These are phyloP conservation scores for Russula compacta DNA, from an alignment of 768 basidiomycete genomes.

Conservation along the genomic window DNA sequence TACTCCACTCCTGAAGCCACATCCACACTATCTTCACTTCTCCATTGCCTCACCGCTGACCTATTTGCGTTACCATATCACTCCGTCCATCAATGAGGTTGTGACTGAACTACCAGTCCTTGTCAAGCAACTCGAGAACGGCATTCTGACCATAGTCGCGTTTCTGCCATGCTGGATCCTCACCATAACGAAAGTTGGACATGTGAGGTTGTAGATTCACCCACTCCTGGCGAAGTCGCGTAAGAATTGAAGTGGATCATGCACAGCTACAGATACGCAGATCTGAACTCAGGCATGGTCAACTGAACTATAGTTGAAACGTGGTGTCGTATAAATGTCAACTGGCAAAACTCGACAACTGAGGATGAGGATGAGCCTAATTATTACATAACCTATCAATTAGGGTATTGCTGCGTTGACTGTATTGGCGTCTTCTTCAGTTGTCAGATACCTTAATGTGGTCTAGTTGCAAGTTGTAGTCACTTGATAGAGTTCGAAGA, in stretches of 20 bases:
- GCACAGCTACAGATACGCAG: slow-evolving; percentile 4
- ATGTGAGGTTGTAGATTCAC: slow-evolving; percentile 78
- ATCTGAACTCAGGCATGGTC: slow-evolving; percentile 6
- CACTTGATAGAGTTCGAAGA: no score
- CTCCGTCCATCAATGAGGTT: slow-evolving; percentile 85
- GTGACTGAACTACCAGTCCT: slow-evolving; percentile 86
- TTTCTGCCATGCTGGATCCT: slow-evolving; percentile 75
- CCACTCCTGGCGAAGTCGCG: slow-evolving; percentile 39
- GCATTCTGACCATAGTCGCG: slow-evolving; percentile 62
- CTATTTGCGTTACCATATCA: slow-evolving; percentile 71
- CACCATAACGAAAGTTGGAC: slow-evolving; percentile 68
- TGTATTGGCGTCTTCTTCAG: no score
- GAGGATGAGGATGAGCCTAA: no score
- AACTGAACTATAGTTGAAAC: neutral
- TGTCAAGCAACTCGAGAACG: slow-evolving; percentile 75
- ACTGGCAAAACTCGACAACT: no score
- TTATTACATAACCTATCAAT: no score
- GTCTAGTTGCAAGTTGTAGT: no score
- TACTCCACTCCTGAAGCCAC: slow-evolving; percentile 74
- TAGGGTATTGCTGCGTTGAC: no score
- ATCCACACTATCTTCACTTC: slow-evolving; percentile 62
- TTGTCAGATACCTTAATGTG: no score
- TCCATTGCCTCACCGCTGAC: slow-evolving; percentile 71
- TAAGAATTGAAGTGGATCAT: slow-evolving; percentile 5
- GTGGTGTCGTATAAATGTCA: neutral